These are phyloP conservation scores for Flaveria floridana DNA, from an alignment of 140 eudicot species.

Conservation along the genomic window DNA sequence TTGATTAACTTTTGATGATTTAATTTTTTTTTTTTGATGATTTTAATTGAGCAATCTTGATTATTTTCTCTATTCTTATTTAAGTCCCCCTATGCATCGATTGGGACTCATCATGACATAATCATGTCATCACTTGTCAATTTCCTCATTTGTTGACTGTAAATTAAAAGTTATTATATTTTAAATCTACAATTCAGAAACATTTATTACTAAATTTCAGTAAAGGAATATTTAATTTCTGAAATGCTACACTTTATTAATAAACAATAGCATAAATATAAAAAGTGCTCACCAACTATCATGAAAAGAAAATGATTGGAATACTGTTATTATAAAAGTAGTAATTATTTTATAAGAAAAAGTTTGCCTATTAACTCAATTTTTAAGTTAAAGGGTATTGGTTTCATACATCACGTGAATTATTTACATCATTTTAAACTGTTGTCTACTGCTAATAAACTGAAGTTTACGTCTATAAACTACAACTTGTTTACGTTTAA, in stretches of 20 bases:
- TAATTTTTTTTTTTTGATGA: not conserved
- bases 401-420: too few relatives aligned
- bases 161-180: not conserved
- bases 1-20: not conserved
- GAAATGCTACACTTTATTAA: not conserved
- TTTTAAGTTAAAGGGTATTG: too few relatives aligned
- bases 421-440: too few relatives aligned
- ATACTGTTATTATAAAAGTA: too few relatives aligned
- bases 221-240: too few relatives aligned
- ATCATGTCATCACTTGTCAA: slow-evolving; percentile 21
- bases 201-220: not conserved
- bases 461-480: too few relatives aligned
- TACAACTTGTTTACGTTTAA: too few relatives aligned
- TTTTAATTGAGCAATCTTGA: not conserved
- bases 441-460: too few relatives aligned
- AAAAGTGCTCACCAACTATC: not conserved
- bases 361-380: too few relatives aligned
- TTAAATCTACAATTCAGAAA: not conserved
- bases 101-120: slow-evolving; percentile 20
- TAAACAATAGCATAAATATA: too few relatives aligned
- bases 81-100: not conserved
- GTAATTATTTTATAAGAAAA: too few relatives aligned
- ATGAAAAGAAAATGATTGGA: not conserved
- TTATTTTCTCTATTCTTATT: not conserved
- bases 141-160: slow-evolving; percentile 15